Evolutionary conservation across 176 grass and related monocot species (phyloP).

Genomic region (Chloris gayana): DNA sequence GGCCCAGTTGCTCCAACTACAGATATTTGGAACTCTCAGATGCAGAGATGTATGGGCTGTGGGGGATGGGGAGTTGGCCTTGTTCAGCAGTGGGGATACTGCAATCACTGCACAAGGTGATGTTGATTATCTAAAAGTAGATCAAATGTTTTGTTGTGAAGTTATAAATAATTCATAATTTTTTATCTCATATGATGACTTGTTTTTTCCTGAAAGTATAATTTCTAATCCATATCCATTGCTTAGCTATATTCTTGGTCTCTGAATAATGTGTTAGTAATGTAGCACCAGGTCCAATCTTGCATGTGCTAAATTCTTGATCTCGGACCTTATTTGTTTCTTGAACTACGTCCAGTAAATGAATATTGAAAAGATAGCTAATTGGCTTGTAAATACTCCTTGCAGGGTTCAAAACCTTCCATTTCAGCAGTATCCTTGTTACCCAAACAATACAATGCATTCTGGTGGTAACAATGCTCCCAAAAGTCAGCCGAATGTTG

Average conservation of each 20-base stretch:
- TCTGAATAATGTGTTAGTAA: conserved; percentile 10
- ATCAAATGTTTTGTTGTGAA: conserved; percentile 8
- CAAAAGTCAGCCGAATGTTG: conserved; percentile 55
- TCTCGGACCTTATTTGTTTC: conserved; percentile 9
- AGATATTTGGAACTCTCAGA: conserved; percentile 55
- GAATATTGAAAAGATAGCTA: conserved; percentile 24
- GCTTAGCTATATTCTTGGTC: conserved; percentile 24
- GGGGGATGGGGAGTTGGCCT: conserved; percentile 94
- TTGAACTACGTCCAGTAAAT: conserved; percentile 1
- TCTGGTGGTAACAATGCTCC: conserved; percentile 32
- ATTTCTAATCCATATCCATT: conserved; percentile 24
- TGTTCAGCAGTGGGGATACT: conserved; percentile 89
- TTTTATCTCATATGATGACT: not conserved
- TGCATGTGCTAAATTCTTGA: not conserved
- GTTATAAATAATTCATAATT: not conserved
- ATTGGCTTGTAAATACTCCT: conserved; percentile 35
- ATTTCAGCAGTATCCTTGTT: conserved; percentile 71
- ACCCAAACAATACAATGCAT: conserved; percentile 38
- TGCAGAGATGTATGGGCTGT: conserved; percentile 85
- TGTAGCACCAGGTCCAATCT: conserved; percentile 18
- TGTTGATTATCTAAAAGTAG: conserved; percentile 18
- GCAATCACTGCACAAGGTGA: conserved; percentile 95
- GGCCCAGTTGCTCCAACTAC: conserved; percentile 36
- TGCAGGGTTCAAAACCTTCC: conserved; percentile 85
- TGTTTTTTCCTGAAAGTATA: conserved; percentile 28